Percentiles rank a stretch among this genome's conserved stretches.
These are phyloP conservation scores for Cenchrus fungigraminus DNA, from an alignment of 176 grass and related monocot genomes.

Conservation along the genomic window DNA sequence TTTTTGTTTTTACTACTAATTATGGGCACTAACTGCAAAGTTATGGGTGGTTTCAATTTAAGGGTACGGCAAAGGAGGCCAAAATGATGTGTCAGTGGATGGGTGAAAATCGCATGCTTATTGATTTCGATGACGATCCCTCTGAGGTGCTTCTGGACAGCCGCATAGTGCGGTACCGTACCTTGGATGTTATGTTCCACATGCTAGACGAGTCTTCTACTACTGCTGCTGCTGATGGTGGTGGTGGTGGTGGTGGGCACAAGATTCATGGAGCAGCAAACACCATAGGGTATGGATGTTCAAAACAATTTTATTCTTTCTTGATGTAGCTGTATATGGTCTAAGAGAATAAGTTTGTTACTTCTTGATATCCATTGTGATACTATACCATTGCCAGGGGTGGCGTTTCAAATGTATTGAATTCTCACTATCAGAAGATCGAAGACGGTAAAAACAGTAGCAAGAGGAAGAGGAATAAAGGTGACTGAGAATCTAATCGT, in stretches of 20 bases:
- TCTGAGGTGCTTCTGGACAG: not conserved
- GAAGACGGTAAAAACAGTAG: not conserved
- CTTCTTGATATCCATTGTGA: not conserved
- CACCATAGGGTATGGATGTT: not conserved
- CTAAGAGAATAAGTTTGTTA: slow-evolving; percentile 3
- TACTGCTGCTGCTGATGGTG: not conserved
- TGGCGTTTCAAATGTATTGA: not conserved
- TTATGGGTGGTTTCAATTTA: slow-evolving; percentile 9
- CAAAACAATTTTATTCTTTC: not conserved
- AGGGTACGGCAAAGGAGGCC: slow-evolving; percentile 25
- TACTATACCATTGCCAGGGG: not conserved
- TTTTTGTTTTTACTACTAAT: not conserved
- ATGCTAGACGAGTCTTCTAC: not conserved
- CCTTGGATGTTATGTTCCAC: slow-evolving; percentile 9
- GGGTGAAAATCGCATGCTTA: not conserved
- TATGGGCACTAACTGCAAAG: slow-evolving; percentile 1
- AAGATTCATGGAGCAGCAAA: slow-evolving; percentile 5
- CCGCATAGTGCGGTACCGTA: not conserved
- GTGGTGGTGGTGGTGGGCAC: not conserved
- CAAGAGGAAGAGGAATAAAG: not conserved
- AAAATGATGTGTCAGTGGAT: not conserved
- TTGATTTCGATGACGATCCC: not conserved
- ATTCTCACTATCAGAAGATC: not conserved
- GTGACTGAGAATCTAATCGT: not conserved
- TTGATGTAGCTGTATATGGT: slow-evolving; percentile 2